These are phyloP conservation scores for Russula griseocarnosa DNA, from an alignment of 768 basidiomycete genomes.

Conservation along the genomic window DNA sequence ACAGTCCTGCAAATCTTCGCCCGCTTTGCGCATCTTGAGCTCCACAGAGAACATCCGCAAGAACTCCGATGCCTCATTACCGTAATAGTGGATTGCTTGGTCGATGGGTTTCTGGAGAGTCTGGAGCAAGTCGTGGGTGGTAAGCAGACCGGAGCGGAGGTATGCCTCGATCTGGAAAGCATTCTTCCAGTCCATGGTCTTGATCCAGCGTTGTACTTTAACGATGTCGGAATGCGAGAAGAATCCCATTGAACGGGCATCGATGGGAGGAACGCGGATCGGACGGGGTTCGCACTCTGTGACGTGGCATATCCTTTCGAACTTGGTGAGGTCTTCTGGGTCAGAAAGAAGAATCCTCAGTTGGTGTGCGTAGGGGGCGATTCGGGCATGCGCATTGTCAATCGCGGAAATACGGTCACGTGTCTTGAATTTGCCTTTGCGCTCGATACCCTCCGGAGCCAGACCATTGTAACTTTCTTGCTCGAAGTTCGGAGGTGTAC, in stretches of 20 bases:
- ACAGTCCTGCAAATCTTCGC: slow-evolving; percentile 43
- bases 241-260: slow-evolving; percentile 48
- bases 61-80: slow-evolving; percentile 41
- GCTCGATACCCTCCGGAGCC: slow-evolving; percentile 40
- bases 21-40: slow-evolving; percentile 44
- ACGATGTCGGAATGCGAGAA: slow-evolving; percentile 49
- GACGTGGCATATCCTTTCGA: slow-evolving; percentile 49
- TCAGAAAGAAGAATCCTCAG: slow-evolving; percentile 59
- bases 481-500: slow-evolving; percentile 58
- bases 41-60: slow-evolving; percentile 53
- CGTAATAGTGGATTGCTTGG: slow-evolving; percentile 37
- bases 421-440: slow-evolving; percentile 41
- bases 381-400: slow-evolving; percentile 51
- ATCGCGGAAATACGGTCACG: slow-evolving; percentile 57
- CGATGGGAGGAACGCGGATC: slow-evolving; percentile 38
- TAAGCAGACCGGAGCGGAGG: slow-evolving; percentile 57
- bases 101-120: slow-evolving; percentile 45
- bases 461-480: slow-evolving; percentile 52
- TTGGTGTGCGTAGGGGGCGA: slow-evolving; percentile 71
- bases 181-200: slow-evolving; percentile 54
- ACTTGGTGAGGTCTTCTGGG: slow-evolving; percentile 47
- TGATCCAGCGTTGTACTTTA: slow-evolving; percentile 43
- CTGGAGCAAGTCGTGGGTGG: slow-evolving; percentile 51
- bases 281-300: slow-evolving; percentile 42
- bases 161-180: slow-evolving; percentile 77